phyloP scores from a whole-genome alignment of 2,329 filamentous ascomycete species.

The Sporothrix variecibatus region DNA sequence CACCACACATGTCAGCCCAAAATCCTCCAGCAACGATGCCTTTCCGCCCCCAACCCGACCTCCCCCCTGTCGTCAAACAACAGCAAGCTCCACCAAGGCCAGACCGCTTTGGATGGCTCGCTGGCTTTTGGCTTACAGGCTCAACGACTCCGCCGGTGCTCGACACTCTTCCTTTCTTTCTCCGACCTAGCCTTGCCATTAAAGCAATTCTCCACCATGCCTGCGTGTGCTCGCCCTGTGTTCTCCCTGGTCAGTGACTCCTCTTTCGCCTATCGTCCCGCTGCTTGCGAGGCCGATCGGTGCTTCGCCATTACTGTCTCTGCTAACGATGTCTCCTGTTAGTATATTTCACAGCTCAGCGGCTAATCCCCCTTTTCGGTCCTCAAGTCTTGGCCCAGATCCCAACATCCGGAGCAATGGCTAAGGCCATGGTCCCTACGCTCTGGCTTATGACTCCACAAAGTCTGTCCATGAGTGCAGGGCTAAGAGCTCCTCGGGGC shows the following conservation, averaged over 20 bases:
- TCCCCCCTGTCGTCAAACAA: not conserved
- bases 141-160: not conserved
- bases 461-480: not conserved
- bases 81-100: not conserved
- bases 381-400: not conserved
- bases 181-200: not conserved
- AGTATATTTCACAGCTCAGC: not conserved
- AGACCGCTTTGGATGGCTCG: not conserved
- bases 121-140: not conserved
- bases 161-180: not conserved
- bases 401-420: not conserved
- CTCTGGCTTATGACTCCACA: not conserved
- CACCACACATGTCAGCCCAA: too few relatives aligned
- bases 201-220: not conserved
- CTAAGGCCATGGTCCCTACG: not conserved
- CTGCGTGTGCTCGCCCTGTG: not conserved
- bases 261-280: slow-evolving; percentile 7
- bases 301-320: not conserved
- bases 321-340: not conserved
- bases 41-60: not conserved
- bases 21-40: not conserved
- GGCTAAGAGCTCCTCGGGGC: not conserved
- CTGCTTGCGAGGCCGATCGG: not conserved
- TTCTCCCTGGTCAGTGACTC: not conserved
- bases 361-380: not conserved